Conservation (phyloP, 2,329 filamentous ascomycete species). For the Magnaporthiopsis incrustans region DNA sequence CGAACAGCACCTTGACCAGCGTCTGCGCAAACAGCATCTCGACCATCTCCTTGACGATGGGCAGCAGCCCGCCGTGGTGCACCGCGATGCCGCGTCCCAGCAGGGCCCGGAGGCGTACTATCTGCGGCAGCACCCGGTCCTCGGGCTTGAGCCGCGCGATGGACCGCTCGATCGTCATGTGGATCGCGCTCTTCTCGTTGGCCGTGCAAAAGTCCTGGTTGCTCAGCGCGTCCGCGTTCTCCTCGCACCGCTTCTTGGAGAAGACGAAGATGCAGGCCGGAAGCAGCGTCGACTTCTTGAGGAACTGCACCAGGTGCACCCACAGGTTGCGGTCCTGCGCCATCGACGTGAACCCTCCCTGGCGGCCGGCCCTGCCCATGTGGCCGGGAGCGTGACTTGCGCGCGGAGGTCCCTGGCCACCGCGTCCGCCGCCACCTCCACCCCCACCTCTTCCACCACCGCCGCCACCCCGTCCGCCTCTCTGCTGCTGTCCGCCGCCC, state of each 20-base stretch:
- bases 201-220: conserved; percentile 95
- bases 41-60: conserved; percentile 96
- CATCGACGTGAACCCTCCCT: conserved; percentile 78
- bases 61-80: conserved; percentile 87
- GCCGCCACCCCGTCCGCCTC: conserved; percentile 40
- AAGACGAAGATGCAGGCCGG: conserved; percentile 98
- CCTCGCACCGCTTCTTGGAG: conserved; percentile 94
- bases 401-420: conserved; percentile 48
- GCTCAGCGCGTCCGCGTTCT: conserved; percentile 89
- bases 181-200: conserved; percentile 88
- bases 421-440: conserved; percentile 38
- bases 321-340: conserved; percentile 94
- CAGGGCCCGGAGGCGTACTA: conserved; percentile 77
- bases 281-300: conserved; percentile 78
- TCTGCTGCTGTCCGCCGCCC: conserved; percentile 42
- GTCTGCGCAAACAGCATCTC: conserved; percentile 95
- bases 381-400: conserved; percentile 65
- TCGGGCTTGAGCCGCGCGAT: conserved; percentile 85
- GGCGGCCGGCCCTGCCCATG: conserved; percentile 80
- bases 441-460: conserved; percentile 37
- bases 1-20: conserved; percentile 92
- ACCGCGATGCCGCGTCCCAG: conserved; percentile 86
- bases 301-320: conserved; percentile 89
- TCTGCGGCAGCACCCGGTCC: conserved; percentile 85
- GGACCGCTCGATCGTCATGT: conserved; percentile 96